phyloP scores from a whole-genome alignment of 371 early-diverging fungal species.

The Syncephalis plumigaleata region DNA sequence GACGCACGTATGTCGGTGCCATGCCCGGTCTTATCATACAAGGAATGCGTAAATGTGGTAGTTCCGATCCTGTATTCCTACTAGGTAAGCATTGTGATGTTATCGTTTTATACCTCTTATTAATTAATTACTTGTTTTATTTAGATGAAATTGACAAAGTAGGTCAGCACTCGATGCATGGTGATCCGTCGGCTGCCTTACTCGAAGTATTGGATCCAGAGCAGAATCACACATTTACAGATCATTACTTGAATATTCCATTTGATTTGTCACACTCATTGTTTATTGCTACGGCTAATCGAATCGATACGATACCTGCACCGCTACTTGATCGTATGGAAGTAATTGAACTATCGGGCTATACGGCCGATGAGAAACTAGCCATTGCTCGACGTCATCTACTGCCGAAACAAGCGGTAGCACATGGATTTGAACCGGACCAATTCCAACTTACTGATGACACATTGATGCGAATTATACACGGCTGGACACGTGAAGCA shows the following conservation, averaged over 20 bases:
- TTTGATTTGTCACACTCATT: slow-evolving; percentile 70
- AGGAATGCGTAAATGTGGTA: slow-evolving; percentile 46
- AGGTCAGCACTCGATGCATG: slow-evolving; percentile 37
- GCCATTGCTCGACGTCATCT: slow-evolving; percentile 28
- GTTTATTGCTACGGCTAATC: slow-evolving; percentile 81
- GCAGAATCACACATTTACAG: slow-evolving; percentile 64
- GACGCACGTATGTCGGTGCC: slow-evolving; percentile 79
- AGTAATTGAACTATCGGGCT: slow-evolving; percentile 60
- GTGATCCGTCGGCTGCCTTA: slow-evolving; percentile 72
- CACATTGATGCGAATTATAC: slow-evolving; percentile 37
- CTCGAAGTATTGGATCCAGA: slow-evolving; percentile 81
- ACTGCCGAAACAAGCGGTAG: slow-evolving; percentile 46
- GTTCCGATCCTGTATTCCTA: slow-evolving; percentile 65
- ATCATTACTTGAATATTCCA: slow-evolving; percentile 71
- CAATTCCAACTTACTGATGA: slow-evolving; percentile 33
- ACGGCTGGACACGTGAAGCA: slow-evolving; percentile 69
- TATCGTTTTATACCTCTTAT: not conserved
- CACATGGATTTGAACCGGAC: slow-evolving; percentile 35
- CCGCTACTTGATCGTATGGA: slow-evolving; percentile 83
- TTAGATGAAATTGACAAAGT: slow-evolving; percentile 77
- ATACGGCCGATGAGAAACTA: slow-evolving; percentile 68
- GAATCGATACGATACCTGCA: slow-evolving; percentile 52
- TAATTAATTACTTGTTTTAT: not conserved
- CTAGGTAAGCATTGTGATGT: slow-evolving; percentile 20
- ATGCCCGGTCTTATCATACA: slow-evolving; percentile 77